Conservation (phyloP, 306 rosid genomes). For the Canavalia ensiformis region DNA sequence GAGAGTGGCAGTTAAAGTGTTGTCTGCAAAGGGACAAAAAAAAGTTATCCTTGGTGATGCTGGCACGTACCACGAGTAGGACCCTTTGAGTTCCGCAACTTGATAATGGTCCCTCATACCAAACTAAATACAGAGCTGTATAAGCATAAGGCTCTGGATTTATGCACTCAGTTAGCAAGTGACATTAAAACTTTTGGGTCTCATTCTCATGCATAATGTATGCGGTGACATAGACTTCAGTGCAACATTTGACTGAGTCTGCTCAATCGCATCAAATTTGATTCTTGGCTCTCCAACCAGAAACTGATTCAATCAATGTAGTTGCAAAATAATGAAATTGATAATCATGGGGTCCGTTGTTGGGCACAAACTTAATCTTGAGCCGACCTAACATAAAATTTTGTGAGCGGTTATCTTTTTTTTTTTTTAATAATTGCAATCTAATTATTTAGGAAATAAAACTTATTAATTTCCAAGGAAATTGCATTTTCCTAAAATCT, state of each 20-base stretch:
- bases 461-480: too few species aligned
- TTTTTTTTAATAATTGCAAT: too few species aligned
- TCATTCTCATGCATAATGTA: not conserved
- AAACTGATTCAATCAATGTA: slow-evolving; percentile 44
- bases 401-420: too few species aligned
- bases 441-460: too few species aligned
- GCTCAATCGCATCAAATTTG: not conserved
- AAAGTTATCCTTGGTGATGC: not conserved
- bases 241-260: not conserved
- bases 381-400: too few species aligned
- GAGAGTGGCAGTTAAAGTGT: not conserved
- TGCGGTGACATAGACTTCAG: not conserved
- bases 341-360: not conserved
- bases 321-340: not conserved
- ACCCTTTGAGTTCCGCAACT: slow-evolving; percentile 27
- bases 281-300: slow-evolving; percentile 17
- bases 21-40: not conserved
- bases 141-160: slow-evolving; percentile 10
- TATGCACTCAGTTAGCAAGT: slow-evolving; percentile 6
- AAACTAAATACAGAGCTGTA: not conserved
- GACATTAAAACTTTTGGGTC: slow-evolving; percentile 36
- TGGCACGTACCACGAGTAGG: slow-evolving; percentile 13
- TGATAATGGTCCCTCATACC: slow-evolving; percentile 34
- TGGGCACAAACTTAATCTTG: too few species aligned
- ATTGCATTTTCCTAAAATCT: too few species aligned